Evolutionary conservation across 1,284 basidiomycete species (phyloP), one percentile per base, ranked within the genome.

Genomic region (Trichosporon sp.): DNA sequence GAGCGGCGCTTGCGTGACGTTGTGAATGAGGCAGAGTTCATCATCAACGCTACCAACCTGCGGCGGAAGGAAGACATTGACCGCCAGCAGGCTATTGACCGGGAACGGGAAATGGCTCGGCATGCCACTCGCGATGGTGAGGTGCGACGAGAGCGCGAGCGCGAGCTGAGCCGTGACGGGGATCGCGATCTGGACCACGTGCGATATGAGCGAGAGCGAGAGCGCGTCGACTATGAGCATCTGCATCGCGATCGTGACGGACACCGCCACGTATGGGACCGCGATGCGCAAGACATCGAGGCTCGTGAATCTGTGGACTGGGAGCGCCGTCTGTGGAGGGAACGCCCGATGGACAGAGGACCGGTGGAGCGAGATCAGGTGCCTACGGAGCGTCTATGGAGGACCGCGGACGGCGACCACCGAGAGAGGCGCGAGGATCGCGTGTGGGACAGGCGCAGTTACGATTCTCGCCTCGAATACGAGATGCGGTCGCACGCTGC

Each of bases 171-270:
- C 16, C 56, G 31, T 10, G 59, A 46, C 1, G 33, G 33, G 1
- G 52, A 64, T 2, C 63, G 40, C 10, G 60, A 34, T 23, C 32
- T 44, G 59, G 59, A 60, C 6, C 56, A 33, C 21, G 11, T 56
- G 13, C 4, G 34, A n/a, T 21, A 21, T 10, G 49, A 54, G 25
- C 49, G 49, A 8, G 58, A 59, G 19, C 32, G 32, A 1, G 59
- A 60, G 5, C 29, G 31, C 34, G 13, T 11, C 5, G 34, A 37
- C 4, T 16, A 37, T 13, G n/a, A n/a, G n/a, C n/a, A n/a, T n/a
- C n/a, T n/a, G n/a, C 34, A 11, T 37, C 34, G 34, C 5, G 34
- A 37, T 14, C 34, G 34, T 37, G 49, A 54, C 16, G 7, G 7
- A 10, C 49, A 27, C 7, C 49, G 49, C 16, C 19, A 27, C 27